Evolutionary conservation across 306 rosid species (phyloP).

Genomic region (Arachis stenosperma): DNA sequence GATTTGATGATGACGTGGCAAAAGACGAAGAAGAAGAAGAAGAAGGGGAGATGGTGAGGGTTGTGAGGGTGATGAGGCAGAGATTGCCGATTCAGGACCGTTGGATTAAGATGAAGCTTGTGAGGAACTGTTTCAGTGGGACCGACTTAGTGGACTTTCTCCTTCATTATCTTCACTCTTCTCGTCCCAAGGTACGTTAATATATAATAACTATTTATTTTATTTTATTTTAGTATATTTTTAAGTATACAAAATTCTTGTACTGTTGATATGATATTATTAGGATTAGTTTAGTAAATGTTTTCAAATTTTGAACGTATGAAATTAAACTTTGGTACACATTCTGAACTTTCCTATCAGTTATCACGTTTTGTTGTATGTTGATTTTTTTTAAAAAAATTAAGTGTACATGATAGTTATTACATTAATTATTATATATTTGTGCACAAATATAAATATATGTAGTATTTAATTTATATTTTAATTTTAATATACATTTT

Average conservation of each 20-base stretch:
- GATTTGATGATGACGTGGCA: constrained; percentile 63
- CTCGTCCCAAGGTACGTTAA: constrained; percentile 62
- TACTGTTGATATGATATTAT: too few species aligned
- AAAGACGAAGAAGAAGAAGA: constrained; percentile 25
- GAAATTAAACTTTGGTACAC: not conserved
- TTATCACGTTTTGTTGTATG: not conserved
- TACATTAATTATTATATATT: too few species aligned
- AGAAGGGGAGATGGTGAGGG: constrained; percentile 56
- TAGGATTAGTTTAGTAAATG: too few species aligned
- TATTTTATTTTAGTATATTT: too few species aligned
- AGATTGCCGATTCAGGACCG: constrained; percentile 92
- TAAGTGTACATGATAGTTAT: too few species aligned
- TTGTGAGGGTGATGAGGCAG: constrained; percentile 69
- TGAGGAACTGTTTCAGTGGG: constrained; percentile 78
- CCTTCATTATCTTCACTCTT: constrained; percentile 62
- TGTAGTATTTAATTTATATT: too few species aligned
- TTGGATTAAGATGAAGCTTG: constrained; percentile 73
- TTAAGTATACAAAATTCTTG: too few species aligned
- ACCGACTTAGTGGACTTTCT: constrained; percentile 68
- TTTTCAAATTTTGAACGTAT: too few species aligned
- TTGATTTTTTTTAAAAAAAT: too few species aligned
- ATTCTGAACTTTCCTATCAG: not conserved
- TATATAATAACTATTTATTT: too few species aligned
- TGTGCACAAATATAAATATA: too few species aligned
- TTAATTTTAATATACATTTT: too few species aligned